Percentiles rank a stretch among this genome's conserved stretches.
phyloP scores from a whole-genome alignment of 1,139 yeast genomes.

The Sugiyamaella castrensis region DNA sequence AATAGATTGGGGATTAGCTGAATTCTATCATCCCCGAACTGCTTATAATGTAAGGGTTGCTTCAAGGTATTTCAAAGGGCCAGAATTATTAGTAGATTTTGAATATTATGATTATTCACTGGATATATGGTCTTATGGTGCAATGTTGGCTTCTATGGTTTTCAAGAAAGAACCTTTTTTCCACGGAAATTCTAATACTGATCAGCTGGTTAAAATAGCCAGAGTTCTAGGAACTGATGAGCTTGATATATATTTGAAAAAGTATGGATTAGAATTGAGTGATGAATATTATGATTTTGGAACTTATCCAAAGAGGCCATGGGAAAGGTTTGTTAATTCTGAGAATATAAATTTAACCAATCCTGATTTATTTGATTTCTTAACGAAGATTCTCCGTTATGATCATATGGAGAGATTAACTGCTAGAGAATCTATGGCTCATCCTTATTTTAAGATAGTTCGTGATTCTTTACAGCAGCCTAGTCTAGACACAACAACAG shows the following conservation, averaged over 20 bases:
- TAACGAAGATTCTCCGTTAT: conserved; percentile 73
- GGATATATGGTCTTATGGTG: conserved; percentile 93
- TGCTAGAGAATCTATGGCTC: conserved; percentile 89
- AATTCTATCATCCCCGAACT: conserved; percentile 85
- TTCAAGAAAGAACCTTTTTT: conserved; percentile 93
- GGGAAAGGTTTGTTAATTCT: conserved; percentile 73
- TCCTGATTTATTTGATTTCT: conserved; percentile 67
- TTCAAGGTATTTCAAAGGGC: conserved; percentile 91
- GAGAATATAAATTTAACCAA: conserved; percentile 66
- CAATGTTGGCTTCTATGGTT: conserved; percentile 95
- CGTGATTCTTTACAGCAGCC: conserved; percentile 12
- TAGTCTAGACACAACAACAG: neutral
- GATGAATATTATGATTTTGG: conserved; percentile 78
- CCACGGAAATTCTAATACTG: conserved; percentile 92
- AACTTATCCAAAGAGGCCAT: conserved; percentile 71
- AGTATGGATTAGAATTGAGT: conserved; percentile 69
- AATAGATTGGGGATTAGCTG: conserved; percentile 97
- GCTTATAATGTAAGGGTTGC: conserved; percentile 96
- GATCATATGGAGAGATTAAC: conserved; percentile 89
- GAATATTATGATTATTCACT: conserved; percentile 87
- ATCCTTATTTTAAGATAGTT: conserved; percentile 55
- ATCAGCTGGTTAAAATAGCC: conserved; percentile 88
- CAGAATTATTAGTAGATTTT: conserved; percentile 83
- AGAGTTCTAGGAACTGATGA: conserved; percentile 85
- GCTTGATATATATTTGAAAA: conserved; percentile 62